Evolutionary conservation across 1,284 basidiomycete species (phyloP).

Genomic region (Thecaphora thlaspeos): DNA sequence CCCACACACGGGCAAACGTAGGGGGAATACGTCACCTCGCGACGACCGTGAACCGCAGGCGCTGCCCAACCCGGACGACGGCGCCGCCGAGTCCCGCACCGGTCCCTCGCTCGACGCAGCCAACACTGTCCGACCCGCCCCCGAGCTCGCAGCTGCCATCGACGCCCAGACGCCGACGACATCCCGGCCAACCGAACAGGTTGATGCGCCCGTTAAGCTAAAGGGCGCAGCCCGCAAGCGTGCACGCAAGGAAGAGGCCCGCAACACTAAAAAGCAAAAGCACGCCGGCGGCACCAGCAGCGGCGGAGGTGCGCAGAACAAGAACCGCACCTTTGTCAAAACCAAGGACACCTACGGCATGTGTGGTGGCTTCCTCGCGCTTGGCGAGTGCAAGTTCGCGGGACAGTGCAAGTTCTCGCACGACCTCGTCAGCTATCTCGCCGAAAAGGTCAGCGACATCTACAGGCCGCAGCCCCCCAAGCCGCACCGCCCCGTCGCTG

Average conservation of each 20-base stretch:
- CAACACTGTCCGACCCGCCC: too few relatives aligned
- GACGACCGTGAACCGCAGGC: too few relatives aligned
- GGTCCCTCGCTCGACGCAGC: conserved; percentile 3
- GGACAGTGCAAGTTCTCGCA: conserved; percentile 73
- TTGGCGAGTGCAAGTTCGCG: conserved; percentile 25
- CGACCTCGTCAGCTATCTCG: conserved; percentile 73
- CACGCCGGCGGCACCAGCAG: too few relatives aligned
- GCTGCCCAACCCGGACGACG: conserved; percentile 7
- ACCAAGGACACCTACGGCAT: conserved; percentile 20
- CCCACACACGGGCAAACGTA: background rate
- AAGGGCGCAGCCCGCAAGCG: conserved; percentile 35
- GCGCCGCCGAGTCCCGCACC: conserved; percentile 18
- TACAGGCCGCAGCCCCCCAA: conserved; percentile 62
- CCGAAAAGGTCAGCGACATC: conserved; percentile 73
- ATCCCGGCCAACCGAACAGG: background rate
- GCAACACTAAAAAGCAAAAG: conserved; percentile 18
- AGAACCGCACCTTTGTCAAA: conserved; percentile 17
- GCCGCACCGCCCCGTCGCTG: conserved; percentile 4
- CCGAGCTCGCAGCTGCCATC: conserved; percentile 1
- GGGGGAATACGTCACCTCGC: background rate
- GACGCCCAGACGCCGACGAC: background rate
- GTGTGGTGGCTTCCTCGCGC: conserved; percentile 20
- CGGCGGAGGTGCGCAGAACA: too few relatives aligned
- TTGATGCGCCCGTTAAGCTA: conserved; percentile 16
- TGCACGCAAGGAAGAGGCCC: conserved; percentile 24